Base-by-base conservation (phyloP, 345 rosid species). In the Cardamine resedifolia region DNA sequence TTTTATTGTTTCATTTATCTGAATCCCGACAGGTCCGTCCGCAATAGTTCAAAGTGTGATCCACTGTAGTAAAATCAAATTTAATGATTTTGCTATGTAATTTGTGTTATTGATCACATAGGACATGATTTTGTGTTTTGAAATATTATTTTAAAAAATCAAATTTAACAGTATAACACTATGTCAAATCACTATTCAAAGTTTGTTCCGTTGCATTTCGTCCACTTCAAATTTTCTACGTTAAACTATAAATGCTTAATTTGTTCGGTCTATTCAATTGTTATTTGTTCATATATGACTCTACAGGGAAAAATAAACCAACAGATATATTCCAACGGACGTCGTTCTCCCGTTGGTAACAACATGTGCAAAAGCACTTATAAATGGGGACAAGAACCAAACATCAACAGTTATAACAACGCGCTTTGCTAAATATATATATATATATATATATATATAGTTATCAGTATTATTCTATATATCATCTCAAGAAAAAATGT, bases 381-480 rank as follows among this genome's bases (percentile, higher is more conserved):
- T 58, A 50, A 39, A 39, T 28, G 47, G 68, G 33, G 78, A 72
- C 75, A 50, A 41, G 52, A 73, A 66, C 68, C 77, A 72, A 70
- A 68, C 80, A 60, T 64, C 71, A 55, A 64, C 72, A 70, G 78
- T 80, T 44, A 82, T 71, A 28, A 58, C 70, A 60, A 78, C 88
- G 85, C 84, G 85, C 78, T 66, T 43, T 68, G 64, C 75, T 41
- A 50, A 21, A 11, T 21, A 19, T 8, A 4, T 7, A 14, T 27
- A 11, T 44, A 57, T n/a, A n/a, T n/a, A n/a, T n/a, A 11, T 21
- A 19, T 8, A 4, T 7, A 14, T 27, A 11, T 44, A 57, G 10
- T 0, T 70, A 23, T 47, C 10, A n/a, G 6, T 9, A 10, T 31
- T 26, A 19, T 36, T 39, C 31, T 71, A 4, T n/a, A n/a, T n/a